Evolutionary conservation across 441 rosid species (phyloP), one percentile per base, ranked within the genome.

Genomic region (Pelargonium cotyledonis): DNA sequence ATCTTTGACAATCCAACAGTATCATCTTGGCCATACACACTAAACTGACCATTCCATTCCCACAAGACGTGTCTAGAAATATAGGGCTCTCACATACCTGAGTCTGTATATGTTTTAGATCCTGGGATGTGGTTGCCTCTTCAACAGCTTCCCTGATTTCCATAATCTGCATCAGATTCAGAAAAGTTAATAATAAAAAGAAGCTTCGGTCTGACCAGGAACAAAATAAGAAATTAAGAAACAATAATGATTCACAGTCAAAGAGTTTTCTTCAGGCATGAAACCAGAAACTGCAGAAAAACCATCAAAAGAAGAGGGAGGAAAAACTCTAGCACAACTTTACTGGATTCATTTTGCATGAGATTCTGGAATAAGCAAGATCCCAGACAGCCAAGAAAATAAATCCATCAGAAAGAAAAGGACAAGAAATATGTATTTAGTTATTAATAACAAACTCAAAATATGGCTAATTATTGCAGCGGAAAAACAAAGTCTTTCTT

Each of bases 61-160:
- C 0, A 49, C 23, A 65, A 38, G 40, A 72, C 43, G 23, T 14
- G 65, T 72, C 14, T 72, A 76, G 63, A 66, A 64, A 21, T 21
- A 21, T 58, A 76, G 70, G 79, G 43, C 21, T 70, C 49, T 67
- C 68, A 23, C 79, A 70, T 81, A 92, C 99, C 91, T 67, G 81
- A 65, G 89, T 79, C 12, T 77, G 82, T 60, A 95, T 85, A 68
- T 80, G 82, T 70, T 76, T 84, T 68, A 95, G 78, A 73, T 83
- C 82, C 72, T 76, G 77, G 26, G 92, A 76, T 72, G 83, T 85
- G 15, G 86, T 60, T 49, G 98, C 95, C 75, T 92, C 98, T 70
- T 89, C 86, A 65, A 95, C 91, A 14, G 90, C 85, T 86, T 92
- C 98, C 78, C 99, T 87, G 68, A 95, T 84, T 75, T 95, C 95